Base-by-base conservation (phyloP, 805 yeast genomes). In the Cyberlindnera euphorbiiphila region DNA sequence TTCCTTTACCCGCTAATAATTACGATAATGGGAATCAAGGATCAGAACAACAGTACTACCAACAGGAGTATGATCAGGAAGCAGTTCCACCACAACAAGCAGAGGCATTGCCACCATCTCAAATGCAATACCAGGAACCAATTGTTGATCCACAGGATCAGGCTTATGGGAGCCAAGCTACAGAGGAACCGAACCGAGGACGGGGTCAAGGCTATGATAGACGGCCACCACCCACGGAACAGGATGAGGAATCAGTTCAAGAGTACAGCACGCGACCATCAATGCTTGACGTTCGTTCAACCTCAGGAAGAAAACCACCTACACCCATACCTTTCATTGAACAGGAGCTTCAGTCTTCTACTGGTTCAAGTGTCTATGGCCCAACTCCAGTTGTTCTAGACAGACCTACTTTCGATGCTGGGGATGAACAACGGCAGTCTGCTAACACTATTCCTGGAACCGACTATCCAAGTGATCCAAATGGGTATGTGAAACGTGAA, bases 351-450 rank as follows among this genome's bases (percentile, higher is more conserved):
- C 25, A n/a, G 10, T 38, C 45, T 23, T 51, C 45, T 27, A 27
- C 45, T 14, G 49, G 47, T 4, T 52, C 57, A 0, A 52, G 57
- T 34, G 37, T 49, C 11, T 52, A 52, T 32, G 49, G 44, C 9
- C 46, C 50, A 7, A 39, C 43, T 22, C 52, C 53, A 23, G 34
- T 36, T 20, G 36, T 33, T 23, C 12, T 29, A 24, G 26, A 32
- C 27, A 36, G 38, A 6, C 40, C 45, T 9, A 22, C 45, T 12
- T 36, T 40, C 23, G 15, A 18, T 9, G 14, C 18, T n/a, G 38
- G 31, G 14, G 30, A 30, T 22, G 15, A 9, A 13, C 34, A 24
- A n/a, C 6, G 24, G 4, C 23, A 12, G 18, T 5, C 7, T 3
- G 18, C 18, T 14, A 18, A 6, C n/a, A 40, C 6, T 12, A 34